Evolutionary conservation across 2,329 filamentous ascomycete genomes (phyloP), one percentile per base, ranked within the genome.

Genomic region (Xylaria sp.): DNA sequence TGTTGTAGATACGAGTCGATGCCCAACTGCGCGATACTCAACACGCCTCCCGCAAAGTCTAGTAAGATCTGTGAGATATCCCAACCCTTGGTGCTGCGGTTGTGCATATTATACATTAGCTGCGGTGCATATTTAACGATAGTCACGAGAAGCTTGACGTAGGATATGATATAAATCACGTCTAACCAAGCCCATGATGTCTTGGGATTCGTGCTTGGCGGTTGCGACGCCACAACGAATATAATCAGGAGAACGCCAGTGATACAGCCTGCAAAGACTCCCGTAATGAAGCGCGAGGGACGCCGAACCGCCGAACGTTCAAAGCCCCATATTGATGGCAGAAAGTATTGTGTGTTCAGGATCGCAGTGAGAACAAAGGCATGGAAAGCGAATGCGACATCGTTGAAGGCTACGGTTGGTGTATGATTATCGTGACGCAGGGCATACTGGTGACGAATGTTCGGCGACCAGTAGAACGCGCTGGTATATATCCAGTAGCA

Each of bases 71-170:
- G 91, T 69, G 83, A 83, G 72, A 98, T 98, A 75, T 89, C 92
- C 94, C 95, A 98, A 44, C 96, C 96, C 23, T 87, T 82, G 0
- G 96, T 98, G 65, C 93, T 97, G 78, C 91, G 88, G 76, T 95
- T 93, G 75, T 90, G 89, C 79, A 91, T 94, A 83, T 98, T 98
- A 74, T 91, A 86, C 76, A 92, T 85, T 44, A 92, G 89, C 84
- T 97, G 94, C 5, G 96, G 96, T 55, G 93, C 90, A 81, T 98
- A 98, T 82, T 99, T 99, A 81, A 97, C 87, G 29, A 98, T 83
- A 0, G 95, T 97, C 72, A 97, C 88, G 63, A 94, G 80, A 40
- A 99, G 85, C 82, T 99, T 99, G 78, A 97, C 91, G 78, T 97
- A 97, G 50, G 93, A 93, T 37, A 97, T 83, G 13, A 91, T 87